phyloP scores from a whole-genome alignment of 2,329 filamentous ascomycete species.

The Acrodontium crateriforme region DNA sequence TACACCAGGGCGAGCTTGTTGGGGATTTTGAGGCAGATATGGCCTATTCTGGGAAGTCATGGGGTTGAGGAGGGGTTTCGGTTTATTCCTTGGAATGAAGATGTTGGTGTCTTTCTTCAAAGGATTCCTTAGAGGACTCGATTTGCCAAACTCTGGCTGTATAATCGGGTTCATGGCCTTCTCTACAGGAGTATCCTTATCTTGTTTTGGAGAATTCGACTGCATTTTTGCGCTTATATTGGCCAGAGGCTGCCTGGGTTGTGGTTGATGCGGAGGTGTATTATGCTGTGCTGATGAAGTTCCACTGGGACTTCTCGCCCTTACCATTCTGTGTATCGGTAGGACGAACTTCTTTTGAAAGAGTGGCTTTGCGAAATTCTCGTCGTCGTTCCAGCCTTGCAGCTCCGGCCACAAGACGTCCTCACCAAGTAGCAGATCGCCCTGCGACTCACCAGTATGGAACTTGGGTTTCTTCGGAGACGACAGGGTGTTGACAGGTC shows the following conservation, averaged over 20 bases:
- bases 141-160: conserved; percentile 42
- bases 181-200: conserved; percentile 7
- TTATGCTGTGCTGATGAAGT: conserved; percentile 10
- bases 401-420: too few relatives aligned
- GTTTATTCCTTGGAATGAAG: conserved; percentile 13
- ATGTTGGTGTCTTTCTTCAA: conserved; percentile 14
- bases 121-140: conserved; percentile 42
- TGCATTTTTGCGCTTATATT: conserved; percentile 22
- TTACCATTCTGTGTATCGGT: conserved; percentile 9
- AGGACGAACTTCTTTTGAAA: too few relatives aligned
- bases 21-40: conserved; percentile 3
- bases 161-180: conserved; percentile 5
- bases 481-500: conserved; percentile 10
- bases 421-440: too few relatives aligned
- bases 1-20: background rate
- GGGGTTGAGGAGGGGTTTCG: conserved; percentile 6
- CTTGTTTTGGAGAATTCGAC: conserved; percentile 10
- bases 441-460: too few relatives aligned
- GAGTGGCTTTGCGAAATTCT: too few relatives aligned
- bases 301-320: conserved; percentile 10
- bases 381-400: too few relatives aligned
- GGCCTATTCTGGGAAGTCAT: conserved; percentile 3
- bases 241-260: conserved; percentile 15
- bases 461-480: conserved; percentile 8
- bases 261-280: conserved; percentile 8